Conservation (phyloP, 2,329 filamentous ascomycete species). For the Endoconidiophora polonica region DNA sequence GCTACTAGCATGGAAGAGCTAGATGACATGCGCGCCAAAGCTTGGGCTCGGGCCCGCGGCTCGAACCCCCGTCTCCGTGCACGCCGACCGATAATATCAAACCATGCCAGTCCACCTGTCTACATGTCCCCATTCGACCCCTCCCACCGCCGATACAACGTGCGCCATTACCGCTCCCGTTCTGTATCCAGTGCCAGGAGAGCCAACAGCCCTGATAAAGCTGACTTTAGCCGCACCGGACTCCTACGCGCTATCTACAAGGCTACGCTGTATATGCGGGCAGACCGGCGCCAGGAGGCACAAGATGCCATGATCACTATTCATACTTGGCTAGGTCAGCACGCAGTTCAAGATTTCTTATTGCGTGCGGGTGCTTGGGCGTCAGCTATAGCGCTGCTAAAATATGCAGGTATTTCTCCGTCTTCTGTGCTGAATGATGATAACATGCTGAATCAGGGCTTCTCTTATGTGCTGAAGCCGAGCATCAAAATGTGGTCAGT, state of each 20-base stretch:
- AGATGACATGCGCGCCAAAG: too few species aligned
- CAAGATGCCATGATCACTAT: not conserved
- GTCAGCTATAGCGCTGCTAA: not conserved
- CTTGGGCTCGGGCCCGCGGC: too few species aligned
- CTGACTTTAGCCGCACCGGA: not conserved
- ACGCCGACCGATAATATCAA: too few species aligned
- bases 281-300: not conserved
- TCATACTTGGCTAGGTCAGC: not conserved
- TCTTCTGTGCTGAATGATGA: not conserved
- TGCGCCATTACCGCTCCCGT: too few species aligned
- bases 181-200: not conserved
- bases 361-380: not conserved
- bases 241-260: not conserved
- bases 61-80: too few species aligned
- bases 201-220: not conserved
- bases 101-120: not conserved
- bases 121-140: slow-evolving; percentile 8
- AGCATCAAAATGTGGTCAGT: slow-evolving; percentile 1
- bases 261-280: not conserved
- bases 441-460: not conserved
- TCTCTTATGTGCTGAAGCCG: slow-evolving; percentile 3
- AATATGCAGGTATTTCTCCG: not conserved
- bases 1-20: too few species aligned
- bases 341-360: slow-evolving; percentile 1
- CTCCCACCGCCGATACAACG: not conserved